Evolutionary conservation across 257 asterid genomes (phyloP).

Genomic region (Nicotiana noctiflora): DNA sequence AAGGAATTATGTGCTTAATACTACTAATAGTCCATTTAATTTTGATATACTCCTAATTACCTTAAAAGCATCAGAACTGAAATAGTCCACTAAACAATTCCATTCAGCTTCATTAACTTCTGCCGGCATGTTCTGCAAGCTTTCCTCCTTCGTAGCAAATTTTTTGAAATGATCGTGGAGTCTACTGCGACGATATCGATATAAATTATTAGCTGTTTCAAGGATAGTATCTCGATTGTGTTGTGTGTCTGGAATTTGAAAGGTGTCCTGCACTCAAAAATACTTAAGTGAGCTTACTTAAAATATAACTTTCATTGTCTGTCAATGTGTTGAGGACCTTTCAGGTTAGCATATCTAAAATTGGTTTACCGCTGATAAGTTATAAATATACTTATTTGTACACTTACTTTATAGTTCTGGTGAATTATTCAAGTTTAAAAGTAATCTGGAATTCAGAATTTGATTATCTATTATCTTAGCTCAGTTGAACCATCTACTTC

Average conservation of each 20-base stretch:
- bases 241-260: constrained; percentile 1
- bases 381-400: not conserved
- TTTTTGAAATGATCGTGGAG: not conserved
- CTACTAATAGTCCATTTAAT: too few species aligned
- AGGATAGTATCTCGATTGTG: not conserved
- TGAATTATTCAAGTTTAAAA: too few species aligned
- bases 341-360: not conserved
- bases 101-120: constrained; percentile 1
- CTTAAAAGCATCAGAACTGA: not conserved
- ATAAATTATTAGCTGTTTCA: not conserved
- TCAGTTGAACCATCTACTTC: too few species aligned
- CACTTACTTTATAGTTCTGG: too few species aligned
- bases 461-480: too few species aligned
- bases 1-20: too few species aligned
- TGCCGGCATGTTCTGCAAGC: not conserved
- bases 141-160: not conserved
- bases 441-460: too few species aligned
- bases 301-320: not conserved
- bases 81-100: not conserved
- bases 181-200: not conserved
- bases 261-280: not conserved
- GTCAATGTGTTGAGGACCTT: not conserved
- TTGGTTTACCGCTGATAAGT: not conserved
- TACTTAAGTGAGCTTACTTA: not conserved
- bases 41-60: not conserved